phyloP scores from a whole-genome alignment of 2,329 filamentous ascomycete species.

The Phyllosticta citriasiana region DNA sequence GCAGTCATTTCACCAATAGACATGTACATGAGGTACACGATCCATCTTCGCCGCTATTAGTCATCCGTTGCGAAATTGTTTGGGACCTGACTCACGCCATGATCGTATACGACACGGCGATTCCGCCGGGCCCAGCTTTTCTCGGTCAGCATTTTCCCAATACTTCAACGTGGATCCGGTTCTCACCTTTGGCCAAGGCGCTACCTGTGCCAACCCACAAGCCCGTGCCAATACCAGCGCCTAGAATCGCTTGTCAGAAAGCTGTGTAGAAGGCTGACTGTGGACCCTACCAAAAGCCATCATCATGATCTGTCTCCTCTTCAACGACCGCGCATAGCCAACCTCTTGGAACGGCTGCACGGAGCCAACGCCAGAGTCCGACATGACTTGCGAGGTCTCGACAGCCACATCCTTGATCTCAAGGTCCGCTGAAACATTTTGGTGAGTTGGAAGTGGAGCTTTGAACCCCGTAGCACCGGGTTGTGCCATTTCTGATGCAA shows the following conservation, averaged over 20 bases:
- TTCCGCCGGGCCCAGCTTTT: constrained; percentile 7
- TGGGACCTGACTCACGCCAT: constrained; percentile 1
- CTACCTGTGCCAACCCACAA: constrained; percentile 10
- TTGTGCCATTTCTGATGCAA: background rate
- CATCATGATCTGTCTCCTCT: constrained; percentile 9
- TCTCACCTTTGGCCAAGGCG: constrained; percentile 5
- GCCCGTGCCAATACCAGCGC: constrained; percentile 8
- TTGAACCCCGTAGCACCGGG: background rate
- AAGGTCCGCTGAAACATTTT: background rate
- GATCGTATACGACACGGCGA: constrained; percentile 10
- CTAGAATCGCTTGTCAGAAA: background rate
- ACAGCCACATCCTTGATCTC: background rate
- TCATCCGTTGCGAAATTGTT: background rate
- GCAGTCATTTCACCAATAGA: constrained; percentile 9
- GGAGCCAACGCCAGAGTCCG: background rate
- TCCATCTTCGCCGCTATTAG: background rate
- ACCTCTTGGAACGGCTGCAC: constrained; percentile 2
- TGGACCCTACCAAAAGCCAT: constrained; percentile 5
- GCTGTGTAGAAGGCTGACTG: background rate
- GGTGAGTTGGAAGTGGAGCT: background rate
- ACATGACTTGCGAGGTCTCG: background rate
- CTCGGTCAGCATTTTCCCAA: background rate
- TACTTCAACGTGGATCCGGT: background rate
- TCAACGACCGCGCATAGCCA: constrained; percentile 6
- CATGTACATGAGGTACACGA: constrained; percentile 9